Evolutionary conservation across 352 stramenopile genomes (phyloP).

Genomic region (Globisporangium iwayamae): DNA sequence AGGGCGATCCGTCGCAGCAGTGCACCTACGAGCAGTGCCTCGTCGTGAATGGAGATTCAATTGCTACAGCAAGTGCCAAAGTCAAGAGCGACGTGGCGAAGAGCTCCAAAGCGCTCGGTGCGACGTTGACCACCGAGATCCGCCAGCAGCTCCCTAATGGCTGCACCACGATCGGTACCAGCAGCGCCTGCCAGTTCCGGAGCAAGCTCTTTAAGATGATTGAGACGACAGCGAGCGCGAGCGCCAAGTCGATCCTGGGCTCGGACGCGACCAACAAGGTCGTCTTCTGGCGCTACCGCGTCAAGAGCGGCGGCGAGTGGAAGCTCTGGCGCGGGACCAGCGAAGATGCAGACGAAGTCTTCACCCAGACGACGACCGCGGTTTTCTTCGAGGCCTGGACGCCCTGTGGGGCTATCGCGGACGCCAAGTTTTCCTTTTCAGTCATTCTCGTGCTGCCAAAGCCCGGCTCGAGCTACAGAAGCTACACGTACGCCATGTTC

Average conservation of each 20-base stretch:
- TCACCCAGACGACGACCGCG: slow-evolving; percentile 33
- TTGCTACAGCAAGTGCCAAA: slow-evolving; percentile 28
- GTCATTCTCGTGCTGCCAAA: slow-evolving; percentile 59
- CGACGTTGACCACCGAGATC: slow-evolving; percentile 51
- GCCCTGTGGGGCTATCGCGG: slow-evolving; percentile 35
- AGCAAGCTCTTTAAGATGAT: slow-evolving; percentile 37
- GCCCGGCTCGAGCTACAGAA: neutral
- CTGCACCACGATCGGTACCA: slow-evolving; percentile 35
- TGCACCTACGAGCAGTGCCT: slow-evolving; percentile 60
- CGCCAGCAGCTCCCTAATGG: slow-evolving; percentile 34
- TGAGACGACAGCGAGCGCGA: slow-evolving; percentile 23
- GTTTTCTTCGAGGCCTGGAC: slow-evolving; percentile 58
- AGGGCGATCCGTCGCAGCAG: slow-evolving; percentile 27
- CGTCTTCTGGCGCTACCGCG: slow-evolving; percentile 63
- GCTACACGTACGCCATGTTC: slow-evolving; percentile 6
- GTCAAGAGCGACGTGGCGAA: slow-evolving; percentile 24
- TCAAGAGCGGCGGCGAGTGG: slow-evolving; percentile 36
- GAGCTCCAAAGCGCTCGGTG: slow-evolving; percentile 33
- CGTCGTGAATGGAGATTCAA: slow-evolving; percentile 32
- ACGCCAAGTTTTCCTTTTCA: slow-evolving; percentile 27
- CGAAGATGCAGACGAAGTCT: slow-evolving; percentile 23
- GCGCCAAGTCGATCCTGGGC: slow-evolving; percentile 14
- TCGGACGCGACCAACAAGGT: slow-evolving; percentile 28
- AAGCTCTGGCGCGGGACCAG: slow-evolving; percentile 27
- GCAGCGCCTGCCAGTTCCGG: slow-evolving; percentile 27